Conservation (phyloP, 768 basidiomycete species). For the Kondoa subrosea region DNA sequence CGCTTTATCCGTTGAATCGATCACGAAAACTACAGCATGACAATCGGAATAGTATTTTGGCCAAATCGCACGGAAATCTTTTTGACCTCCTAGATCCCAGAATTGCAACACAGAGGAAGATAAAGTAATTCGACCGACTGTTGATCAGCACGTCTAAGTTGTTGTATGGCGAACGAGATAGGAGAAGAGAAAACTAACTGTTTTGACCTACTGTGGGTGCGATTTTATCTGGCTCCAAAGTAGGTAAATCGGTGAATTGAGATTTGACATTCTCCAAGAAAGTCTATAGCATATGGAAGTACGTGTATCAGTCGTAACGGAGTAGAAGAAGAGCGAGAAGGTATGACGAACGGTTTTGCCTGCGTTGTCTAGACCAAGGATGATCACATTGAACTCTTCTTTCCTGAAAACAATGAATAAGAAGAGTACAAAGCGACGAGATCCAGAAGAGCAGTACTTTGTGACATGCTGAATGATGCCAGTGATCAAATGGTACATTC, state of each 20-base stretch:
- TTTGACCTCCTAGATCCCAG: conserved; percentile 91
- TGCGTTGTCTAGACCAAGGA: conserved; percentile 79
- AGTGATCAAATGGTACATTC: background rate
- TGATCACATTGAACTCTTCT: conserved; percentile 44
- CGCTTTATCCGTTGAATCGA: conserved; percentile 65
- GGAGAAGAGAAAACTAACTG: conserved; percentile 42
- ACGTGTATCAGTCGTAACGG: background rate
- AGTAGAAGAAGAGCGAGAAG: background rate
- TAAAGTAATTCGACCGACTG: conserved; percentile 81
- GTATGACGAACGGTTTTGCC: conserved; percentile 58
- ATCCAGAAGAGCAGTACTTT: background rate
- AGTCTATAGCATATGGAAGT: background rate
- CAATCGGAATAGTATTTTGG: conserved; percentile 87
- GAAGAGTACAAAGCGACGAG: background rate
- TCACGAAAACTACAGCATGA: conserved; percentile 86
- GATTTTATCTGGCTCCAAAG: conserved; percentile 80
- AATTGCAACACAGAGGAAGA: conserved; percentile 89
- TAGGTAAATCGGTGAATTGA: conserved; percentile 67
- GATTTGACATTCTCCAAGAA: conserved; percentile 82
- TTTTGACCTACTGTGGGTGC: conserved; percentile 95
- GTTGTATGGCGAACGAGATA: background rate
- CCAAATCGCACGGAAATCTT: conserved; percentile 88
- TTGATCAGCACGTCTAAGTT: background rate
- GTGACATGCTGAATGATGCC: background rate
- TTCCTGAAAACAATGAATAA: conserved; percentile 10